Conservation (phyloP, 2,329 filamentous ascomycete genomes). For the Colletotrichum musicola region DNA sequence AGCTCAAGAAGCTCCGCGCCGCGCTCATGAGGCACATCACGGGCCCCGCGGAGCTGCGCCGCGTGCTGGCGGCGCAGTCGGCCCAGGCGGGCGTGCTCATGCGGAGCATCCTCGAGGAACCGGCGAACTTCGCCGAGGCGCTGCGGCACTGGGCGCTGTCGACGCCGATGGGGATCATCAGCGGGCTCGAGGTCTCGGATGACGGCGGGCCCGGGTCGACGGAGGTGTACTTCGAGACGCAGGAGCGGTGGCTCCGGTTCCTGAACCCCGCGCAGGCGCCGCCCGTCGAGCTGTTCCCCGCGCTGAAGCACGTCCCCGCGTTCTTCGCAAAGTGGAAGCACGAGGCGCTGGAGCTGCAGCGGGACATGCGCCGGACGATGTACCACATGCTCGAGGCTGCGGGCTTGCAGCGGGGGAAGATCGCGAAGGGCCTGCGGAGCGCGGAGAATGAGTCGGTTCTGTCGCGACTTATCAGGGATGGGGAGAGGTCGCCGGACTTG, state of each 20-base stretch:
- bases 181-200: conserved; percentile 38
- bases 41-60: conserved; percentile 40
- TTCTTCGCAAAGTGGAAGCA: conserved; percentile 61
- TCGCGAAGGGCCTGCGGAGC: conserved; percentile 48
- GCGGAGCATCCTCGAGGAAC: conserved; percentile 38
- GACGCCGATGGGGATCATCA: conserved; percentile 44
- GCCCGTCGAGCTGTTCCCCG: conserved; percentile 44
- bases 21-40: conserved; percentile 42
- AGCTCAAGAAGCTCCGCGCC: conserved; percentile 20
- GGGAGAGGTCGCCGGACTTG: conserved; percentile 44
- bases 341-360: conserved; percentile 54
- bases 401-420: conserved; percentile 45
- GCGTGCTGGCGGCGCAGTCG: conserved; percentile 39
- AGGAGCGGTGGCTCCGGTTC: conserved; percentile 42
- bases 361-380: conserved; percentile 54
- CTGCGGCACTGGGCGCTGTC: conserved; percentile 43
- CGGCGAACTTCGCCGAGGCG: conserved; percentile 35
- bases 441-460: conserved; percentile 55
- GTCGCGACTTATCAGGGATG: conserved; percentile 54
- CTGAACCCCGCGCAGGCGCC: conserved; percentile 45
- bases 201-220: conserved; percentile 37
- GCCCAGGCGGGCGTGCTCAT: conserved; percentile 42
- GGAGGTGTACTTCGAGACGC: conserved; percentile 41
- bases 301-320: conserved; percentile 56
- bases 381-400: conserved; percentile 52